Evolutionary conservation across 257 asterid genomes (phyloP).

Genomic region (Nicotiana tomentosiformis): DNA sequence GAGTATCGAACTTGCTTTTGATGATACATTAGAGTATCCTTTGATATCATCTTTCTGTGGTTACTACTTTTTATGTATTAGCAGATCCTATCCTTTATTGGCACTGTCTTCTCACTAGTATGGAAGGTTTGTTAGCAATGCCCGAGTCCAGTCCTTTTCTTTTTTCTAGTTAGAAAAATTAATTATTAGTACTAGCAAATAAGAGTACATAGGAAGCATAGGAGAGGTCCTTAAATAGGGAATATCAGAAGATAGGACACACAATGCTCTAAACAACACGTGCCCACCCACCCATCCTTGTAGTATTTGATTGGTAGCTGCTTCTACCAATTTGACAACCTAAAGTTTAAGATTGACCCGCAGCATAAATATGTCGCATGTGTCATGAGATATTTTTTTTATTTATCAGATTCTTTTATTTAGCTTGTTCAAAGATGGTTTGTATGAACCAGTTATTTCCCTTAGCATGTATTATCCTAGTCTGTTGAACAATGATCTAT

Average conservation of each 20-base stretch:
- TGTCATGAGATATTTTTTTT: background rate
- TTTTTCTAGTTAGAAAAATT: background rate
- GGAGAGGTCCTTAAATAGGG: background rate
- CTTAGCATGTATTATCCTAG: background rate
- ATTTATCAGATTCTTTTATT: background rate
- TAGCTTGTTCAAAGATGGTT: background rate
- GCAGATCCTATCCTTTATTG: background rate
- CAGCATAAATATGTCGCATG: background rate
- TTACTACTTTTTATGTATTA: background rate
- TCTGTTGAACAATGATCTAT: background rate
- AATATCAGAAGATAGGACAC: background rate
- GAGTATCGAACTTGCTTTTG: background rate
- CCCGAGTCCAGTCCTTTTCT: background rate
- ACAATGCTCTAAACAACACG: background rate
- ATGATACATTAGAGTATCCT: background rate
- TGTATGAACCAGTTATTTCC: background rate
- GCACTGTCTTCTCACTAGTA: background rate
- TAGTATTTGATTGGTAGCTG: background rate
- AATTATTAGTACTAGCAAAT: background rate
- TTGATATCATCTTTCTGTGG: background rate
- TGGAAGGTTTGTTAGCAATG: background rate
- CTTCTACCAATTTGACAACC: background rate
- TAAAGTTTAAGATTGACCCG: background rate
- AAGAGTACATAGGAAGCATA: background rate
- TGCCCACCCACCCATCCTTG: background rate